These are phyloP conservation scores for Yamadazyma songkhlaensis DNA, from an alignment of 1,139 yeast genomes.

Conservation along the genomic window DNA sequence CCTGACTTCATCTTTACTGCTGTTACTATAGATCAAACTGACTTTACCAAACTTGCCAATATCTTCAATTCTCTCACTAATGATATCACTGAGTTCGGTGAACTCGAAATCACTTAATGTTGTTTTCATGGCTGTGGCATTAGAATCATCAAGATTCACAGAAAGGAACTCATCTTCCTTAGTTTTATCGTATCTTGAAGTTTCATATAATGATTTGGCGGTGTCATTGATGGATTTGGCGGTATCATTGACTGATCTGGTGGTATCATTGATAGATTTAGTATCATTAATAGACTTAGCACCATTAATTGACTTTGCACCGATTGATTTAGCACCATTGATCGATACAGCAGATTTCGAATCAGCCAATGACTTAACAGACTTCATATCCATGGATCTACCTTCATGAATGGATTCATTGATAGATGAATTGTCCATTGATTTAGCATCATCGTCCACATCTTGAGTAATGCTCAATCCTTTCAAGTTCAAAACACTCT, in stretches of 20 bases:
- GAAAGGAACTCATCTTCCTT: conserved; percentile 19
- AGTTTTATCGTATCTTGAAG: neutral
- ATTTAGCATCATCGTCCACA: neutral
- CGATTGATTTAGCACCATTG: neutral
- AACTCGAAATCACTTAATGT: conserved; percentile 11
- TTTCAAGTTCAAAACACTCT: conserved; percentile 23
- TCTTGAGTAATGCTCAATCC: conserved; percentile 31
- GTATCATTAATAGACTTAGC: no score
- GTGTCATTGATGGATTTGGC: neutral
- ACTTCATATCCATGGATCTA: no score
- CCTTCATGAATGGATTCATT: no score
- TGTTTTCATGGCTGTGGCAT: conserved; percentile 7
- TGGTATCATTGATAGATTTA: no score
- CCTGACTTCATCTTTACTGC: neutral
- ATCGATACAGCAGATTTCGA: no score
- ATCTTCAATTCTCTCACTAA: conserved; percentile 32
- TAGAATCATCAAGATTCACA: conserved; percentile 21
- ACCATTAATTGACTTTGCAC: neutral
- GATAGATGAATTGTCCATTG: no score
- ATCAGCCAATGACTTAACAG: no score
- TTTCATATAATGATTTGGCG: neutral
- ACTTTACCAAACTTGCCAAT: conserved; percentile 22
- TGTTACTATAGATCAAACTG: neutral
- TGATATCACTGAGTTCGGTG: conserved; percentile 21
- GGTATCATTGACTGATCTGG: no score